These are phyloP conservation scores for Dimocarpus longan DNA, from an alignment of 345 rosid genomes.

Conservation along the genomic window DNA sequence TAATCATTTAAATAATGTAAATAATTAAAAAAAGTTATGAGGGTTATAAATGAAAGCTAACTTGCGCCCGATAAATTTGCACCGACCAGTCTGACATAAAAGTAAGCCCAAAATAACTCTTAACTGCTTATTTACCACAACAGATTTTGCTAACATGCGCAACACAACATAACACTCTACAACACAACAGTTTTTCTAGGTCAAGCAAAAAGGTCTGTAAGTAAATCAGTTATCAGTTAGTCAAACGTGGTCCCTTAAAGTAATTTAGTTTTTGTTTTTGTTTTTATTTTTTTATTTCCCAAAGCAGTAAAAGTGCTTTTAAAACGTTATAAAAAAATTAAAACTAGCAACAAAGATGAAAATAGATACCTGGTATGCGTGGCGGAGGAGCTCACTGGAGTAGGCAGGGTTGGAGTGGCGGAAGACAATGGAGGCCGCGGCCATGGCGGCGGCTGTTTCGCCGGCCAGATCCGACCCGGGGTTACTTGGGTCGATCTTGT, in stretches of 20 bases:
- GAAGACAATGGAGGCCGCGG: slow-evolving; percentile 94
- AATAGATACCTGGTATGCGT: slow-evolving; percentile 74
- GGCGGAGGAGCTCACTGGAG: slow-evolving; percentile 70
- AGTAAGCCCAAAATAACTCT: slow-evolving; percentile 1
- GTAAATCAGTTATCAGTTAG: background rate
- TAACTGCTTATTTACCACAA: slow-evolving; percentile 14
- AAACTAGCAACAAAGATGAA: background rate
- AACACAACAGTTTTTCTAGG: background rate
- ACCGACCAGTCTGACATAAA: slow-evolving; percentile 34
- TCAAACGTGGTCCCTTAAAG: background rate
- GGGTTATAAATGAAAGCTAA: slow-evolving; percentile 10
- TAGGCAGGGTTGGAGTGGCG: slow-evolving; percentile 72
- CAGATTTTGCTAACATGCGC: too few species aligned
- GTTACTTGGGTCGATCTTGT: slow-evolving; percentile 82
- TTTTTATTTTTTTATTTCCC: background rate
- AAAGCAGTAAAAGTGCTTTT: background rate
- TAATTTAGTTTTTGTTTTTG: background rate
- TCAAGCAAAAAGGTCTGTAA: background rate
- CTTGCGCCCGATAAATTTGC: slow-evolving; percentile 10
- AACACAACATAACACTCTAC: background rate
- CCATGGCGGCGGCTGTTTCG: slow-evolving; percentile 99
- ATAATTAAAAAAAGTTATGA: background rate
- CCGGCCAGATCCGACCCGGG: slow-evolving; percentile 99
- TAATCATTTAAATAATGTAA: background rate
- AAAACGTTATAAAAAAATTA: background rate